Evolutionary conservation across 1,139 yeast genomes (phyloP).

Genomic region (Citeromyces hawaiiensis): DNA sequence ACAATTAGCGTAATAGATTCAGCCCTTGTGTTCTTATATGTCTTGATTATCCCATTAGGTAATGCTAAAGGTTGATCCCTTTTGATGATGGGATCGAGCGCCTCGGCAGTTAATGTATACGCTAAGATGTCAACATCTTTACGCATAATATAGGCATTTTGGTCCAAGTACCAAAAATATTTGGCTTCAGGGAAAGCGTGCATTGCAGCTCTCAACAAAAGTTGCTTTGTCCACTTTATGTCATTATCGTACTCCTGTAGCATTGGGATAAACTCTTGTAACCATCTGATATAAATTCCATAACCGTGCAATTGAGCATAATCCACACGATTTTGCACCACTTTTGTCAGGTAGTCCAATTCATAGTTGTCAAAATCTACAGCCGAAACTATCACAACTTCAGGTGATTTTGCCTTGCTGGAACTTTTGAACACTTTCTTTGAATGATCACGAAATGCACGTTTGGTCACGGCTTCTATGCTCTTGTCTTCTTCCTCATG

Average conservation of each 20-base stretch:
- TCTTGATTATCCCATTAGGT: constrained; percentile 54
- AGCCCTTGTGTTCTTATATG: constrained; percentile 49
- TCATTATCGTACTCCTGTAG: constrained; percentile 29
- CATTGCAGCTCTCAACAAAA: constrained; percentile 66
- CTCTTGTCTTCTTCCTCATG: constrained; percentile 15
- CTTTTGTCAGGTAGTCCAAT: constrained; percentile 40
- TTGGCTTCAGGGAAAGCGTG: constrained; percentile 75
- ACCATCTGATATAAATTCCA: constrained; percentile 74
- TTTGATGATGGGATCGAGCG: constrained; percentile 43
- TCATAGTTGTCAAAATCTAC: constrained; percentile 65
- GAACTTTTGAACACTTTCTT: constrained; percentile 35
- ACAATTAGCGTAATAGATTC: constrained; percentile 41
- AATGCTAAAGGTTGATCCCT: constrained; percentile 60
- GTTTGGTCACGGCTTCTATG: constrained; percentile 33
- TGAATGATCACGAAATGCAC: constrained; percentile 51
- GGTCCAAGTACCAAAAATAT: constrained; percentile 77
- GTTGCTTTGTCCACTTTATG: constrained; percentile 47
- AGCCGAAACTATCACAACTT: constrained; percentile 67
- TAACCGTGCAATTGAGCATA: constrained; percentile 66
- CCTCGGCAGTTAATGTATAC: constrained; percentile 41
- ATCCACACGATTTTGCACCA: constrained; percentile 71
- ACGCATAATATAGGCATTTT: constrained; percentile 61
- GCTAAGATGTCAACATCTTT: constrained; percentile 40
- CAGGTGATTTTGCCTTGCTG: constrained; percentile 33
- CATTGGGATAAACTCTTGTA: constrained; percentile 62